Evolutionary conservation across 345 rosid genomes (phyloP), one percentile per base, ranked within the genome.

Genomic region (Hevea brasiliensis): DNA sequence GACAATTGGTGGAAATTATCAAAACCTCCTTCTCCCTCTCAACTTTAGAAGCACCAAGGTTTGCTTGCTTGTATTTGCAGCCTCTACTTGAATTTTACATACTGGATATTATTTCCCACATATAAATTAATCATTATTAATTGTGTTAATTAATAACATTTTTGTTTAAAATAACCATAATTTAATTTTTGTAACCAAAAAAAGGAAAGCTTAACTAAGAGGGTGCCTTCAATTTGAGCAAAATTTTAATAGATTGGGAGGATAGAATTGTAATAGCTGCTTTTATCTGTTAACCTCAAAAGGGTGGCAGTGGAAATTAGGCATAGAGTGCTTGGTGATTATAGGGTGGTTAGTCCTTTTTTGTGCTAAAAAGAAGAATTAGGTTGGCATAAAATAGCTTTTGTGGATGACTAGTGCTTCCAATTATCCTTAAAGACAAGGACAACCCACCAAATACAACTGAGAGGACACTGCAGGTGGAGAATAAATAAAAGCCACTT

Each of bases 381-480:
- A 84, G 83, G 82, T 80, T 65, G 63, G 79, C 37, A 68, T 71
- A 74, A 78, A 82, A 76, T 68, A 73, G 74, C 18, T 61, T 62
- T 71, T 63, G 67, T 71, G 76, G 82, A 75, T 29, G 82, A 76
- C 24, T 77, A 78, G 81, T 83, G 87, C 74, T 67, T 81, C 64
- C 86, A 79, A 75, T 79, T 76, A 83, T 75, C 78, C 83, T 41
- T 67, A 61, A 70, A 41, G 89, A 85, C 85, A 85, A 81, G 44
- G 89, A 83, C 85, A 67, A 73, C 73, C 70, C 78, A 84, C 86
- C 87, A 75, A 83, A 79, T 77, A 57, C 87, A 79, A 71, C 65
- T 77, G 79, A 70, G 41, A 71, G 85, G 85, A 85, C 84, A 45
- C 23, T 78, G n/a, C n/a, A n/a, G 79, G 85, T 85, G 87, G 88